Evolutionary conservation across 1,139 yeast species (phyloP), one percentile per base, ranked within the genome.

Genomic region (Blastobotrys apis): DNA sequence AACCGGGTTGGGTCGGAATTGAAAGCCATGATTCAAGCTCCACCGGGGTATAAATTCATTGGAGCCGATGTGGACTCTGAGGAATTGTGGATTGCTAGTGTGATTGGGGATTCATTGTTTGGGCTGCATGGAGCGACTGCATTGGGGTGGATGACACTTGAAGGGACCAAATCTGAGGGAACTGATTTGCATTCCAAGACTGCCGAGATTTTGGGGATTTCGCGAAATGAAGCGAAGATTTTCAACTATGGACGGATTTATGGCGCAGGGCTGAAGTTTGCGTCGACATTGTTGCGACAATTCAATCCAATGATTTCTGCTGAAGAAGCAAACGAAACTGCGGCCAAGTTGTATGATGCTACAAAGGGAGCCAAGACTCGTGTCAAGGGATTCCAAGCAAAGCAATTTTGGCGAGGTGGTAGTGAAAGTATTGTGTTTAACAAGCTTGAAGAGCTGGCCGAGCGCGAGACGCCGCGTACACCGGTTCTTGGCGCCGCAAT

Each of bases 41-140:
- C 99, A 0, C 68, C 75, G 2, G 97, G 97, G 0, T 92, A 88
- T 61, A 78, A 78, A 37, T 84, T 94, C 67, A 95, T 94, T 9
- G 99, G 98, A 5, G 99, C 99, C 1, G 69, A 94, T 69, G 99
- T 94, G 4, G 99, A 94, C 65, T 86, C 96, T 33, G 98, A 94
- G 62, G 99, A 94, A 60, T 72, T 94, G 40, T 94, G 99, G 99
- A 92, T 94, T 54, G 98, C 98, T 0, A 84, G 97, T 22, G 69
- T 94, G 32, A 81, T 92, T 39, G 97, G 98, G 1, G 99, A 94
- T 63, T 81, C 97, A 0, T 77, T 82, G 45, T 86, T 92, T 63
- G 79, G 82, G 41, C 69, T 85, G 33, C 99, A 94, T 62, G 99
- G 98, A 2, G 94, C 94, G 13, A 87, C 98, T 0, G 95, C 97